Percentiles rank a stretch among this genome's conserved stretches.
These are phyloP conservation scores for Entamoeba moshkovskii DNA, from an alignment of 208 protist genomes.

Conservation along the genomic window DNA sequence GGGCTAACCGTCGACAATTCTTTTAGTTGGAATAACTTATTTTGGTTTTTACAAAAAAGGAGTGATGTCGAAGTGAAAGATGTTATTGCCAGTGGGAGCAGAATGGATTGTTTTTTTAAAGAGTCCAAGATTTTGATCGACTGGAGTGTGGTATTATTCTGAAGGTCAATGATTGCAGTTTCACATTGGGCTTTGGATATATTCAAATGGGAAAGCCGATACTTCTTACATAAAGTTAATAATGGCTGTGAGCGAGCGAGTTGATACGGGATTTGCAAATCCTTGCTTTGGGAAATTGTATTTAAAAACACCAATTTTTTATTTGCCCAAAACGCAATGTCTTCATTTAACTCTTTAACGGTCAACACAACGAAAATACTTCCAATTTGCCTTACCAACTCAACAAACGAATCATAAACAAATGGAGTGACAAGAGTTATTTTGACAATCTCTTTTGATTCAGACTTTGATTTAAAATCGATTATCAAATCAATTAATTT, in stretches of 20 bases:
- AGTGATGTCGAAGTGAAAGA: too few relatives aligned
- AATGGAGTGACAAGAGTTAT: background rate
- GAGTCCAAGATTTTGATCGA: too few relatives aligned
- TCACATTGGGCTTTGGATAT: background rate
- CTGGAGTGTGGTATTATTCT: background rate
- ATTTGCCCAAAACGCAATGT: background rate
- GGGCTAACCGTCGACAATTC: background rate
- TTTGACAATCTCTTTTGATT: background rate
- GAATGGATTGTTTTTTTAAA: too few relatives aligned
- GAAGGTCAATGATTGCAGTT: background rate
- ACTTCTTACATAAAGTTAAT: background rate
- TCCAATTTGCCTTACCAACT: background rate
- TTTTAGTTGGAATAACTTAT: too few relatives aligned
- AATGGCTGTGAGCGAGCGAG: background rate
- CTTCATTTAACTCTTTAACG: background rate
- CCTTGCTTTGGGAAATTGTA: too few relatives aligned
- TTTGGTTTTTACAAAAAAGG: too few relatives aligned
- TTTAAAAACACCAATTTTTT: background rate
- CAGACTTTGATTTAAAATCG: background rate
- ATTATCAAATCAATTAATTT: background rate
- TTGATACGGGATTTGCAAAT: background rate
- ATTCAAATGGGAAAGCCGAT: background rate
- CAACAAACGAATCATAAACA: background rate
- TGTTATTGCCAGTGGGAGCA: too few relatives aligned
- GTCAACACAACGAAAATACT: background rate